Evolutionary conservation across 2,329 filamentous ascomycete species (phyloP).

Genomic region (Aspergillus spinulosporus): DNA sequence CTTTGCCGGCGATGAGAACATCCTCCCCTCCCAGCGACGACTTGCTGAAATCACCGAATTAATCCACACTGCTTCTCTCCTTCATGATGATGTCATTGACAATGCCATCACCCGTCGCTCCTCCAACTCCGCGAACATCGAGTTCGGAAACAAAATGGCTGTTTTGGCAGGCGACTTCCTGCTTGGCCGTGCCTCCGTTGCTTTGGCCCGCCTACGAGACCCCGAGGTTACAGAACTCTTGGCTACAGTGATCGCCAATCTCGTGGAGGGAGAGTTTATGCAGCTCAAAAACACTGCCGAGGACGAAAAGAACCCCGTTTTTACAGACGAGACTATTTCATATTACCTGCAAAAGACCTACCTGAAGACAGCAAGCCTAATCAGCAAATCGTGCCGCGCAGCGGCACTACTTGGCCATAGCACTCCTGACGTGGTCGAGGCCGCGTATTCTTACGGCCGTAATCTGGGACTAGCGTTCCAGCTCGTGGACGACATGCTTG

Average conservation of each 20-base stretch:
- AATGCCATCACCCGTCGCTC: constrained; percentile 82
- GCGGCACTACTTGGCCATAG: constrained; percentile 81
- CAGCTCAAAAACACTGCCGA: constrained; percentile 93
- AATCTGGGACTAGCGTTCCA: constrained; percentile 95
- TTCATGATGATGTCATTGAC: constrained; percentile 98
- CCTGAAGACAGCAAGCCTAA: constrained; percentile 91
- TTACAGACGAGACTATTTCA: constrained; percentile 82
- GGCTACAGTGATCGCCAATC: constrained; percentile 93
- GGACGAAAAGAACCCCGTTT: constrained; percentile 80
- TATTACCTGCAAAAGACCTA: constrained; percentile 99
- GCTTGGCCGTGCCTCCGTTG: constrained; percentile 87
- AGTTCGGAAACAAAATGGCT: constrained; percentile 99
- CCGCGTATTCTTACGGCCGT: constrained; percentile 87
- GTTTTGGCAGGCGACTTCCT: constrained; percentile 95
- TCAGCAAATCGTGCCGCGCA: constrained; percentile 92
- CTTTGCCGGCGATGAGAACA: constrained; percentile 54
- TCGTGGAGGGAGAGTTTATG: constrained; percentile 99
- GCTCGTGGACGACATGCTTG: constrained; percentile 95
- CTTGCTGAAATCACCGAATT: constrained; percentile 96
- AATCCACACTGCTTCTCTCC: constrained; percentile 92
- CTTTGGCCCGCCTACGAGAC: constrained; percentile 83
- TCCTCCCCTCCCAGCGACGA: constrained; percentile 88
- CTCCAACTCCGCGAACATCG: constrained; percentile 83
- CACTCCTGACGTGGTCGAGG: constrained; percentile 77
- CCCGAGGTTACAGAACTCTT: constrained; percentile 93